A percentile compares a stretch with the other conserved stretches of the same genome.
Evolutionary conservation across 139 green algal genomes (phyloP).

Genomic region (Tetradesmus lagerheimii): DNA sequence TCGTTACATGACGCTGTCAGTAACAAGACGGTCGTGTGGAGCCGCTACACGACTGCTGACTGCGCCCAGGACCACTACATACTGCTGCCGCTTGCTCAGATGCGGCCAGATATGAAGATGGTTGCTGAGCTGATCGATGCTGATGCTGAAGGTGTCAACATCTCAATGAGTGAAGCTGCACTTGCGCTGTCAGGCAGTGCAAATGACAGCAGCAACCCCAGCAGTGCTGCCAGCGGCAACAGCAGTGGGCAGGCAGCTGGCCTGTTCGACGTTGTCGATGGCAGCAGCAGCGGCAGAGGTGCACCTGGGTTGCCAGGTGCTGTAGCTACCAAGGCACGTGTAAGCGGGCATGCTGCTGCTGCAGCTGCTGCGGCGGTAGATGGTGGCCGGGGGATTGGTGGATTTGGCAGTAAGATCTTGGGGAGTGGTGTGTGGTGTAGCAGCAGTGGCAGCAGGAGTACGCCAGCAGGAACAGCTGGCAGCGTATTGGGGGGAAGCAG

Average conservation of each 20-base stretch:
- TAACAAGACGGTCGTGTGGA: constrained; percentile 40
- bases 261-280: too few relatives aligned
- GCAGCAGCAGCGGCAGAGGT: neutral
- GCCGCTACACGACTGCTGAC: constrained; percentile 45
- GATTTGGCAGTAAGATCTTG: neutral
- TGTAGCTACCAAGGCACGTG: neutral
- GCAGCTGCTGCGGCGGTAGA: neutral
- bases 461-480: constrained; percentile 24
- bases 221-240: neutral
- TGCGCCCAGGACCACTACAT: constrained; percentile 50
- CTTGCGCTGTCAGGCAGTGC: constrained; percentile 19
- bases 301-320: neutral
- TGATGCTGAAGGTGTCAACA: constrained; percentile 21
- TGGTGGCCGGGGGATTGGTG: neutral
- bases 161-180: constrained; percentile 32
- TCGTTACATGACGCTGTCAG: constrained; percentile 18
- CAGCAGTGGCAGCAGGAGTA: neutral
- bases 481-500: neutral
- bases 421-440: neutral
- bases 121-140: constrained; percentile 52
- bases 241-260: neutral
- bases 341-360: neutral
- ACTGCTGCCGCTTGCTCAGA: constrained; percentile 48
- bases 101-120: constrained; percentile 49
- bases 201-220: neutral